Conservation (phyloP, 2,329 filamentous ascomycete species). For the Penicillium hesseltinei region DNA sequence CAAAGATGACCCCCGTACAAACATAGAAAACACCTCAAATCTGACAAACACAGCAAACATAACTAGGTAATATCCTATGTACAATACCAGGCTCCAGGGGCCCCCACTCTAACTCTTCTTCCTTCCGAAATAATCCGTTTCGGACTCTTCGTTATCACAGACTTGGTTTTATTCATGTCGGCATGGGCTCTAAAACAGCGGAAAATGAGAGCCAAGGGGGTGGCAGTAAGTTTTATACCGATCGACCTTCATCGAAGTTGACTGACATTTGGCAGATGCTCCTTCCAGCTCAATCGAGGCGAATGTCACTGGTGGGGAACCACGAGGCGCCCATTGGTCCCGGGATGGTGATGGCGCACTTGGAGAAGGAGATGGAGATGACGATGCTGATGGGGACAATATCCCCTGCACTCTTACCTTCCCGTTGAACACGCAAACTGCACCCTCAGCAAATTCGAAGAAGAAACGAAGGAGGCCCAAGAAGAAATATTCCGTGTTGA, state of each 20-base stretch:
- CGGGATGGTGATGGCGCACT: conserved; percentile 47
- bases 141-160: not conserved
- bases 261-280: conserved; percentile 21
- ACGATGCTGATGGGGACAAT: conserved; percentile 18
- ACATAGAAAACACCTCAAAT: too few species aligned
- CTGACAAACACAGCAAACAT: too few species aligned
- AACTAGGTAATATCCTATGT: too few species aligned
- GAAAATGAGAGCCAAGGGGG: conserved; percentile 37
- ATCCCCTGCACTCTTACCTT: conserved; percentile 16
- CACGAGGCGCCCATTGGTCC: conserved; percentile 42
- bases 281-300: conserved; percentile 23
- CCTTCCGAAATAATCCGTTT: not conserved
- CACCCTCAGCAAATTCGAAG: conserved; percentile 41
- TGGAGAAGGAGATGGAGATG: conserved; percentile 32
- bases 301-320: conserved; percentile 40
- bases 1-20: too few species aligned
- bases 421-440: conserved; percentile 18
- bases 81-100: too few species aligned
- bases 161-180: conserved; percentile 22
- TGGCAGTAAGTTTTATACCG: conserved; percentile 29
- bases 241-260: not conserved
- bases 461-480: conserved; percentile 49
- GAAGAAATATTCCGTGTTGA: conserved; percentile 32
- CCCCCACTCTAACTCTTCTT: not conserved
- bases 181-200: conserved; percentile 45